Conservation (phyloP, 495 filamentous ascomycete genomes). For the Bacidia rubella region DNA sequence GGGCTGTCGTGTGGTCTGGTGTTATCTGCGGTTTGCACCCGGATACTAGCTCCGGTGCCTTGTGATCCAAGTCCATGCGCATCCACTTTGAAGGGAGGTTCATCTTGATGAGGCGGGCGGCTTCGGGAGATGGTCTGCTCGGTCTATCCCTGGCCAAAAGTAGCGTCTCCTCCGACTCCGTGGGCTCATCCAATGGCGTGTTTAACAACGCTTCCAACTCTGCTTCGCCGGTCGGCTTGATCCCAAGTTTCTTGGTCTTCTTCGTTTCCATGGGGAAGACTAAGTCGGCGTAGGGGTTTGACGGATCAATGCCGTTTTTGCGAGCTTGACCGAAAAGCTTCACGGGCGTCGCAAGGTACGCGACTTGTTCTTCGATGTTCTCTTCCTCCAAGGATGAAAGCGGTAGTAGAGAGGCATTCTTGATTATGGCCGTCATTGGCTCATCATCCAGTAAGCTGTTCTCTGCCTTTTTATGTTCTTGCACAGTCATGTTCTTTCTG, state of each 20-base stretch:
- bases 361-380: constrained; percentile 38
- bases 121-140: too few species aligned
- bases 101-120: too few species aligned
- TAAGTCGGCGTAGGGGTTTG: constrained; percentile 15
- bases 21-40: neutral
- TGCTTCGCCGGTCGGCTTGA: neutral
- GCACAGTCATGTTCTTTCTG: constrained; percentile 60
- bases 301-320: neutral
- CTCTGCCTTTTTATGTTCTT: constrained; percentile 56
- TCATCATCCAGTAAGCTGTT: constrained; percentile 58
- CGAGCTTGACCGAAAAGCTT: constrained; percentile 42
- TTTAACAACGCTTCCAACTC: neutral
- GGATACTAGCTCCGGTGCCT: too few species aligned
- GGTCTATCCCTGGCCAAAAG: too few species aligned
- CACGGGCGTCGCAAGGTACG: constrained; percentile 37
- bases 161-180: neutral
- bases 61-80: neutral
- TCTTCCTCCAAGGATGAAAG: constrained; percentile 33
- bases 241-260: constrained; percentile 4
- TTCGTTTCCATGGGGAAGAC: constrained; percentile 13
- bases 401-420: constrained; percentile 51
- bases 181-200: neutral
- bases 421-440: constrained; percentile 65
- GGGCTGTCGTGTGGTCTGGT: neutral
- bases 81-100: neutral